Percentiles rank a stretch among this genome's conserved stretches.
phyloP scores from a whole-genome alignment of 176 grass and related monocot genomes.

The Themeda triandra region DNA sequence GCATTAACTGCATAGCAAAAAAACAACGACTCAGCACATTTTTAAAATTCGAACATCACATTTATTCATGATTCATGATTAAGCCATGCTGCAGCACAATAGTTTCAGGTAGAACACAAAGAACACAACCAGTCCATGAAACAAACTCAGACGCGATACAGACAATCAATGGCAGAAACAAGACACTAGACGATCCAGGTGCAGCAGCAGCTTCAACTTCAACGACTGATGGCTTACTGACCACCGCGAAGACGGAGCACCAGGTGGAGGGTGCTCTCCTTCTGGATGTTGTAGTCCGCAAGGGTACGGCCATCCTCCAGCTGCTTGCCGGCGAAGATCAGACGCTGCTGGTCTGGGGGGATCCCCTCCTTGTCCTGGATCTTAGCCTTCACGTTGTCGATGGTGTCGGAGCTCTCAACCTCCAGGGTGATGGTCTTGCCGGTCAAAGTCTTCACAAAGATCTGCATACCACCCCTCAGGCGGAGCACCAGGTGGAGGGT shows the following conservation, averaged over 20 bases:
- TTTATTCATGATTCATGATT: neutral
- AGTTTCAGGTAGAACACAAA: neutral
- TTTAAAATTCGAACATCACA: neutral
- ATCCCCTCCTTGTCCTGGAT: slow-evolving; percentile 80
- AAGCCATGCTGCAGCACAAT: neutral
- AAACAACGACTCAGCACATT: too few relatives aligned
- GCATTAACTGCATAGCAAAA: too few relatives aligned
- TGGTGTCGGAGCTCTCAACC: slow-evolving; percentile 54
- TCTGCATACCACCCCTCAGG: slow-evolving; percentile 56
- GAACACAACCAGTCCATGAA: neutral
- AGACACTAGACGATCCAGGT: neutral
- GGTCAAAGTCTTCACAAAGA: slow-evolving; percentile 56
- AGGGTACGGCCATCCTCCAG: slow-evolving; percentile 66
- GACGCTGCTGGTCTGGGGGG: slow-evolving; percentile 57
- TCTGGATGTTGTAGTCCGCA: slow-evolving; percentile 68
- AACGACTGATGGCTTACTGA: slow-evolving; percentile 4
- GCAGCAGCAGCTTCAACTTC: slow-evolving; percentile 20
- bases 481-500: neutral
- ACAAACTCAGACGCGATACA: neutral
- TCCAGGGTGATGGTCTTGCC: slow-evolving; percentile 72
- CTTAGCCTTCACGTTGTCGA: slow-evolving; percentile 58
- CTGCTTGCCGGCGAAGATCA: slow-evolving; percentile 60
- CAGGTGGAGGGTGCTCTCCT: neutral
- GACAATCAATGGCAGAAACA: neutral
- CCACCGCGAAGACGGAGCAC: slow-evolving; percentile 37